These are phyloP conservation scores for Cyclotella distinguenda DNA, from an alignment of 108 stramenopile species.

Conservation along the genomic window DNA sequence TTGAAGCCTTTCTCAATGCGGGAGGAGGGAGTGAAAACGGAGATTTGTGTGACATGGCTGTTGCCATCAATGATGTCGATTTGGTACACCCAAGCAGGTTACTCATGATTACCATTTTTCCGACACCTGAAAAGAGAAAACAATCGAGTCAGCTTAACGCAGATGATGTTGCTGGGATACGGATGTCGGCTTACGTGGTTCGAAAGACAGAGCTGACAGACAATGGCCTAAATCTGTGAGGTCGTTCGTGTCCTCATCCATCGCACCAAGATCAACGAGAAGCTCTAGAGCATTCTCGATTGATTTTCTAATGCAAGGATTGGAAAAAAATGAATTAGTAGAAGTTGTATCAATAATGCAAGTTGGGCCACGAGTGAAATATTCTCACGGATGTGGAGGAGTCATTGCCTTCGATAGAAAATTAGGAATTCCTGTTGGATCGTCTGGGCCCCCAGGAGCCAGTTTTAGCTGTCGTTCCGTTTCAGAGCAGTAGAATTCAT, in stretches of 20 bases:
- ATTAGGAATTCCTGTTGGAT: constrained; percentile 64
- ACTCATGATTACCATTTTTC: constrained; percentile 78
- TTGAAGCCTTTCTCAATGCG: constrained; percentile 47
- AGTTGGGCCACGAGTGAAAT: not conserved
- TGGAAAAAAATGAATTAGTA: not conserved
- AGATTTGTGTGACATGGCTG: constrained; percentile 63
- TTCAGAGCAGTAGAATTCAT: not conserved
- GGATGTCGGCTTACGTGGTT: constrained; percentile 49
- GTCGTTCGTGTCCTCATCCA: constrained; percentile 72
- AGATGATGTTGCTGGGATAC: no score
- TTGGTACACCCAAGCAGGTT: constrained; percentile 62
- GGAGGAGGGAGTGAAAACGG: constrained; percentile 68
- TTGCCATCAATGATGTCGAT: constrained; percentile 62
- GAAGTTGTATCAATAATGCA: not conserved
- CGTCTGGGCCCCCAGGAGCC: constrained; percentile 65
- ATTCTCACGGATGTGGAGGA: constrained; percentile 56
- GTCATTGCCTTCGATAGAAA: constrained; percentile 72
- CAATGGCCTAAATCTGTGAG: constrained; percentile 71
- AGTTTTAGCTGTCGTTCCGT: constrained; percentile 38
- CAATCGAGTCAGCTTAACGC: not conserved
- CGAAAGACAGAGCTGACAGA: constrained; percentile 60
- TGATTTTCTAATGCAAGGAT: constrained; percentile 4
- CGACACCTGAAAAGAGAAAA: constrained; percentile 24
- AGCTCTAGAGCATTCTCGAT: constrained; percentile 65
- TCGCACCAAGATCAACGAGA: constrained; percentile 70